Evolutionary conservation across 2,329 filamentous ascomycete genomes (phyloP).

Genomic region (Pyricularia sp.): DNA sequence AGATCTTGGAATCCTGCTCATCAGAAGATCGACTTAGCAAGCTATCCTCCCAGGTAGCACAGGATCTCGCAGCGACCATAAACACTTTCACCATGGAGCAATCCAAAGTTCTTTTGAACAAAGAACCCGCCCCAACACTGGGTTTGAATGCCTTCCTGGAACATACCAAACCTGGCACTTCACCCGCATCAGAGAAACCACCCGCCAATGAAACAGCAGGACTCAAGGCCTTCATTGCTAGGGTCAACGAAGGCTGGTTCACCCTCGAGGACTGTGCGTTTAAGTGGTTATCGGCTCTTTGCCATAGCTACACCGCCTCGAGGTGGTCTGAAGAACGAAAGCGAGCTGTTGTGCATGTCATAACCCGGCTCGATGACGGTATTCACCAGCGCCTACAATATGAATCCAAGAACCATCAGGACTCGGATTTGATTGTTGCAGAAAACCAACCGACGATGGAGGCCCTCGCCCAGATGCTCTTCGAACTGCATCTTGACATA

Average conservation of each 20-base stretch:
- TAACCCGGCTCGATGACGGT: slow-evolving; percentile 41
- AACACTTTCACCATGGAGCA: slow-evolving; percentile 42
- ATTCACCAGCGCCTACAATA: slow-evolving; percentile 36
- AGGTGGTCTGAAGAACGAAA: slow-evolving; percentile 53
- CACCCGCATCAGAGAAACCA: slow-evolving; percentile 35
- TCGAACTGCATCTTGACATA: slow-evolving; percentile 53
- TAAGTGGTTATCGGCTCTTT: slow-evolving; percentile 45
- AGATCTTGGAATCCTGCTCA: slow-evolving; percentile 42
- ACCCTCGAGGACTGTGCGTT: slow-evolving; percentile 48
- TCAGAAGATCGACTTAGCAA: slow-evolving; percentile 41
- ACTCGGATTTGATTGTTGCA: not conserved
- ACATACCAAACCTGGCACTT: slow-evolving; percentile 46
- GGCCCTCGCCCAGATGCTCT: slow-evolving; percentile 45
- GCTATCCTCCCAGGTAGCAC: slow-evolving; percentile 33
- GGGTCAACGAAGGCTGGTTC: slow-evolving; percentile 39
- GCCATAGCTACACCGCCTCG: slow-evolving; percentile 38
- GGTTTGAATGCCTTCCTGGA: slow-evolving; percentile 55
- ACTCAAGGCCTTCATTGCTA: slow-evolving; percentile 40
- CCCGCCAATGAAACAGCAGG: slow-evolving; percentile 44
- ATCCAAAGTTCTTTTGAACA: slow-evolving; percentile 41
- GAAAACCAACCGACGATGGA: slow-evolving; percentile 22
- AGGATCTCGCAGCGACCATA: slow-evolving; percentile 40
- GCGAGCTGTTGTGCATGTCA: slow-evolving; percentile 44
- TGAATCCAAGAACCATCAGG: slow-evolving; percentile 1
- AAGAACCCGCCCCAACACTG: slow-evolving; percentile 40